Evolutionary conservation across 129 eudicot species (phyloP), one percentile per base, ranked within the genome.

Genomic region (Logfia minima): DNA sequence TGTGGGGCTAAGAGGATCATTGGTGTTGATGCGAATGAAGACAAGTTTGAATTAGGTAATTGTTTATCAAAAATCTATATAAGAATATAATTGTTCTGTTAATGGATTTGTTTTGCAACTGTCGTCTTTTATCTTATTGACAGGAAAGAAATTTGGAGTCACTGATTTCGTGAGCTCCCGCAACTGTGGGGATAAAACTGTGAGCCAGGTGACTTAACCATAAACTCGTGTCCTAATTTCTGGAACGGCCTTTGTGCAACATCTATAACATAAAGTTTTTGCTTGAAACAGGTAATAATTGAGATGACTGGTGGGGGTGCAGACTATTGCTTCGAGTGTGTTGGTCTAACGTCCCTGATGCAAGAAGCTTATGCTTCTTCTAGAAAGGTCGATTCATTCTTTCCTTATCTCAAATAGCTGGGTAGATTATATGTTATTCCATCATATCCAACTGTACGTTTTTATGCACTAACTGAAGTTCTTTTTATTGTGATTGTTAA

Each of bases 291-390:
- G 98, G 96, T 84, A 29, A 84, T 90, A 69, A 82, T 52, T 4
- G 96, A 90, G 82, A 87, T 90, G 90, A 90, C 93, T 28, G 84
- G 31, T 74, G 98, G 98, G 23, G 96, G 98, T 76, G 98, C 98
- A 18, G 98, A 92, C 63, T 92, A 89, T 69, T 87, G 98, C 82
- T 92, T 92, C 32, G 98, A 92, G 79, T 92, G 96, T 72, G 93
- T 89, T 58, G 98, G 98, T 66, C 16, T 67, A 78, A 75, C 88
- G 64, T 84, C 88, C 59, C 41, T 86, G 64, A 89, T 92, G 59
- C 83, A 86, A 14, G 98, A 92, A 84, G 98, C 98, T 37, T 87
- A 32, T 77, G 88, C 91, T 72, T 80, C 87, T 79, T 84, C 88
- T 68, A 80, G 95, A 79, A 84, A 81, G 96, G 98, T 92, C 59